phyloP scores from a whole-genome alignment of 306 rosid genomes.

The Acacia acuminata region DNA sequence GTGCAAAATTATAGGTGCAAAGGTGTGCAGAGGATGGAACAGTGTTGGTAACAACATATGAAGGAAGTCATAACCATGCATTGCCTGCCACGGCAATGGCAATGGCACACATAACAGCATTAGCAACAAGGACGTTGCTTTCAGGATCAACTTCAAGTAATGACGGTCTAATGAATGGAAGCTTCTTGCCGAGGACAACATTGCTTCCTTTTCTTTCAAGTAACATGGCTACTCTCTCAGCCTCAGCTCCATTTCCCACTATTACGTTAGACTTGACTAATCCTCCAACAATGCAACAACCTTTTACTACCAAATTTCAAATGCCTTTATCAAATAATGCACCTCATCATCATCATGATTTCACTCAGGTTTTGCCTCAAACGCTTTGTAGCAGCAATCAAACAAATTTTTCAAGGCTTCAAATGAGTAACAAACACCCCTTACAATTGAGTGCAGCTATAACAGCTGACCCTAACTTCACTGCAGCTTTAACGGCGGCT shows the following conservation, averaged over 20 bases:
- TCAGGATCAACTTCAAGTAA: slow-evolving; percentile 82
- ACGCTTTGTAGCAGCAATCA: slow-evolving; percentile 47
- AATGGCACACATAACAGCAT: slow-evolving; percentile 79
- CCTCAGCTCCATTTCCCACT: slow-evolving; percentile 91
- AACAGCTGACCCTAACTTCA: slow-evolving; percentile 68
- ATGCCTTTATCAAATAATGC: slow-evolving; percentile 40
- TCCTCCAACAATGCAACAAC: slow-evolving; percentile 38
- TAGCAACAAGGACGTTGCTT: slow-evolving; percentile 76
- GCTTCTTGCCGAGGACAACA: slow-evolving; percentile 52
- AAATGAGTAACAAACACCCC: slow-evolving; percentile 42
- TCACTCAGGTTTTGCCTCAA: slow-evolving; percentile 57
- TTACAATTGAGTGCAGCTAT: slow-evolving; percentile 63
- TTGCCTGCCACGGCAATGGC: slow-evolving; percentile 81
- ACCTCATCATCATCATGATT: not conserved
- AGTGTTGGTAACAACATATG: slow-evolving; percentile 76
- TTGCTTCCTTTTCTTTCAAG: slow-evolving; percentile 68
- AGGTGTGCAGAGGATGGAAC: slow-evolving; percentile 82
- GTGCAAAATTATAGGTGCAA: slow-evolving; percentile 61
- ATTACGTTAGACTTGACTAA: slow-evolving; percentile 81
- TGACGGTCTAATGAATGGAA: slow-evolving; percentile 59
- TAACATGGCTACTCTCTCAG: slow-evolving; percentile 83
- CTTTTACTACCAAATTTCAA: slow-evolving; percentile 38
- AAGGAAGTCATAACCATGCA: slow-evolving; percentile 85
- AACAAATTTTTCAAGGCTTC: slow-evolving; percentile 68
- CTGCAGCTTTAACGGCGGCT: slow-evolving; percentile 71